Evolutionary conservation across 805 yeast species (phyloP), one percentile per base, ranked within the genome.

Genomic region (Wickerhamiella shivajii): DNA sequence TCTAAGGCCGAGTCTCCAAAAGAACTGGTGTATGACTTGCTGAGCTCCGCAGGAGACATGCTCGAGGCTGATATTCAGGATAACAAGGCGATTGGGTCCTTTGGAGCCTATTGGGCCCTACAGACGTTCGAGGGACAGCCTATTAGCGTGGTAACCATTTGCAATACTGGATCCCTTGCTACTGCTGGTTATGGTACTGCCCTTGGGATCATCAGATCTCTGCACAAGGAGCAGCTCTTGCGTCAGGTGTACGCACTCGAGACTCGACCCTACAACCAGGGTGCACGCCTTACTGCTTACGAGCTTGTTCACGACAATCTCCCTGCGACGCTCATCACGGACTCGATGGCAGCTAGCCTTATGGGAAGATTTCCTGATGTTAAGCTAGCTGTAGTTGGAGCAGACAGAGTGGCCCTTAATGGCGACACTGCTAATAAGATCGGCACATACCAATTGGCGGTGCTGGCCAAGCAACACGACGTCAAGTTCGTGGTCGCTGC

Each of bases 101-200:
- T 79, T 50, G 98, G 97, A 7, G 67, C 80, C 17, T 57, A 64
- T n/a, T 81, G 74, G 60, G 72, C 81, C 34, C 44, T 53, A 18
- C 51, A 66, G 1, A 51, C 24, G 2, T 56, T 17, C 57, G 77
- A 42, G 45, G 24, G n/a, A 13, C 81, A 77, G 9, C 75, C 76
- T 4, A 74, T 84, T 50, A 70, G 92, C 1, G 85, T 83, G 3
- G 57, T 90, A 51, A 87, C 97, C 1, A 80, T 90, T 37, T 87
- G 98, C 57, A 87, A 87, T 57, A 87, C 98, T 1, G 98, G 98
- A 0, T 81, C 96, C 0, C 62, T 87, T 39, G 98, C 98, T 1
- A 87, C 98, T 1, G 81, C 97, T 3, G 97, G 97, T 2, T 87
- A 84, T 52, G 98, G 98, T 19, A 87, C 98, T 4, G 97, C 97